Evolutionary conservation across 1,284 basidiomycete species (phyloP), one percentile per base, ranked within the genome.

Genomic region (Leccinum solheimii): DNA sequence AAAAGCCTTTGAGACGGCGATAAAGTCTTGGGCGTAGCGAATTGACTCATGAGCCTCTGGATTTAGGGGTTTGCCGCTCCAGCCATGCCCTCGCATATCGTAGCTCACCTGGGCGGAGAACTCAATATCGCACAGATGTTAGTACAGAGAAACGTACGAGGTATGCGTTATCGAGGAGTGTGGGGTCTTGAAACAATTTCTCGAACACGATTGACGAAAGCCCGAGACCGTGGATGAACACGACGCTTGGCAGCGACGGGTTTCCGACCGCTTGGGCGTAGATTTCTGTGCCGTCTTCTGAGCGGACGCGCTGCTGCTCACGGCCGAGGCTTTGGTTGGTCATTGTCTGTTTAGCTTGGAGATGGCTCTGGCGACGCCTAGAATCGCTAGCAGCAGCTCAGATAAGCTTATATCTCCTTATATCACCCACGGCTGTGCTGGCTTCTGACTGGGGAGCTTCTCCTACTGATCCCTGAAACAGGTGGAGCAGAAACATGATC

Each of bases 11-110:
- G 26, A n/a, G 19, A 62, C 60, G 10, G 61, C 61, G 6, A 30
- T 40, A 27, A 62, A 62, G 27, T 62, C 61, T 50, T 62, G 59
- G 8, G 61, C 60, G 8, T 62, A 62, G 8, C 60, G 61, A 56
- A 51, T 19, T 30, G 61, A 62, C n/a, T 62, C 53, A 5, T 62
- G 59, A 26, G 30, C 52, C 19, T 53, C 27, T 53, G 52, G 30
- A 30, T 53, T 6, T 11, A 34, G 13, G 19, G 52, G 52, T 53
- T 34, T 53, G 30, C 52, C 52, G 19, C 32, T 53, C 30, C 52
- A 21, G 4, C 52, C 59, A 23, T 62, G 59, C 23, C 61, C 54
- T 14, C 61, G 61, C 23, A 62, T 11, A 36, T 62, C 61, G 36
- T 62, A 62, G 38, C 61, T 49, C 9, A 62, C 60, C 60, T 61